Percentiles rank a stretch among this genome's conserved stretches.
These are phyloP conservation scores for Nakaseomyces kungkrabaensis DNA, from an alignment of 1,139 yeast species.

Conservation along the genomic window DNA sequence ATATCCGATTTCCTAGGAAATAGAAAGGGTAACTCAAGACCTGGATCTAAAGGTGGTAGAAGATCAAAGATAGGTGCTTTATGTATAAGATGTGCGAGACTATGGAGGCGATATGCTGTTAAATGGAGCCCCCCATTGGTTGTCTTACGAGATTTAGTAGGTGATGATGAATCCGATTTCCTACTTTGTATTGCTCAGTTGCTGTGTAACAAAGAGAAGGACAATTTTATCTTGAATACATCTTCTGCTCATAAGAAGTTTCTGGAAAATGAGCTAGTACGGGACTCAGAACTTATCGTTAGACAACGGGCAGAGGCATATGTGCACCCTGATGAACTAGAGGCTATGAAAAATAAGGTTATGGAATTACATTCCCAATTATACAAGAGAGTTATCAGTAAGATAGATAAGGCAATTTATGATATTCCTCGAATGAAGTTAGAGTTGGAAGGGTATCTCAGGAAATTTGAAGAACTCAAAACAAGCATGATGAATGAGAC, in stretches of 20 bases:
- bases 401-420: conserved; percentile 5
- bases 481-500: no score
- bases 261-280: conserved; percentile 61
- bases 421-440: background rate
- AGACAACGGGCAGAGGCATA: conserved; percentile 35
- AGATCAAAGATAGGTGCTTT: conserved; percentile 41
- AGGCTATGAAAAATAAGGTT: conserved; percentile 16
- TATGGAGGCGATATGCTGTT: conserved; percentile 88
- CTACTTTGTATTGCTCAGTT: conserved; percentile 14
- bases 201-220: conserved; percentile 15
- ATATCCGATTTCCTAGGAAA: conserved; percentile 13
- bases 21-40: conserved; percentile 16
- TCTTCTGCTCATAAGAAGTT: conserved; percentile 34
- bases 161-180: conserved; percentile 15
- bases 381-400: conserved; percentile 14
- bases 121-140: conserved; percentile 80
- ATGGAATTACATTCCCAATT: conserved; percentile 18
- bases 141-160: conserved; percentile 40
- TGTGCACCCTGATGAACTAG: conserved; percentile 17
- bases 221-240: conserved; percentile 12
- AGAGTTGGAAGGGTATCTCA: background rate
- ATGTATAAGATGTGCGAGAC: conserved; percentile 75
- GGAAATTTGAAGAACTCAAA: background rate
- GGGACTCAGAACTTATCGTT: conserved; percentile 53
- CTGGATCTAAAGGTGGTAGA: conserved; percentile 30